Conservation (phyloP, 805 yeast genomes). For the Schizosaccharomyces octosporus region DNA sequence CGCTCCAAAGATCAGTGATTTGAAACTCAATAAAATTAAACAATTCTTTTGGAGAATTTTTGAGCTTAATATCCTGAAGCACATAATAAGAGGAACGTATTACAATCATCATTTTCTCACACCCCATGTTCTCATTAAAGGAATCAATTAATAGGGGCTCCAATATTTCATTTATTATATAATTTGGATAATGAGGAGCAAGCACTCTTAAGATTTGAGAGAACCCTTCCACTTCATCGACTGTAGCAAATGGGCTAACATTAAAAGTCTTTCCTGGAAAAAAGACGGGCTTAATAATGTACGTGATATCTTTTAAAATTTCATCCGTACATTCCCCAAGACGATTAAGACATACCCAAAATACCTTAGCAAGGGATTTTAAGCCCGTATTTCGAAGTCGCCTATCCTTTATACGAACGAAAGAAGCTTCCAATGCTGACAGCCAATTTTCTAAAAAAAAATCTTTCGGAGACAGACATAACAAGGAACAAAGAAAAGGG, state of each 20-base stretch:
- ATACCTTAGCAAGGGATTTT: conserved; percentile 41
- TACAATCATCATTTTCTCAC: background rate
- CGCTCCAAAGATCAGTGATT: background rate
- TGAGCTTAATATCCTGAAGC: background rate
- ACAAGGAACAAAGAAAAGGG: conserved; percentile 41
- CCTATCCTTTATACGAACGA: conserved; percentile 42
- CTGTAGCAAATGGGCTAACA: background rate
- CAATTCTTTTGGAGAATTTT: background rate
- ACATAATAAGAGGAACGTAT: background rate
- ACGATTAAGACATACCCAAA: conserved; percentile 78
- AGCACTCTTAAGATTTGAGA: background rate
- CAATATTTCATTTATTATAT: background rate
- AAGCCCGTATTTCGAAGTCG: conserved; percentile 31
- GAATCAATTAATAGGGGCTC: background rate
- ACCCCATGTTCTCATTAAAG: background rate
- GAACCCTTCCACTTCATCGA: background rate
- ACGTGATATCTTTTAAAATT: conserved; percentile 55
- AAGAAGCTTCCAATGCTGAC: conserved; percentile 34
- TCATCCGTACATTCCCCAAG: conserved; percentile 73
- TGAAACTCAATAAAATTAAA: background rate
- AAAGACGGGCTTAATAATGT: conserved; percentile 32
- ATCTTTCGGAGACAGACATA: conserved; percentile 61
- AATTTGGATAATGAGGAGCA: background rate
- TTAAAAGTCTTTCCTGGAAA: conserved; percentile 13
- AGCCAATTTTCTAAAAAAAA: conserved; percentile 55